phyloP scores from a whole-genome alignment of 2,329 filamentous ascomycete species.

The Claviceps arundinis region DNA sequence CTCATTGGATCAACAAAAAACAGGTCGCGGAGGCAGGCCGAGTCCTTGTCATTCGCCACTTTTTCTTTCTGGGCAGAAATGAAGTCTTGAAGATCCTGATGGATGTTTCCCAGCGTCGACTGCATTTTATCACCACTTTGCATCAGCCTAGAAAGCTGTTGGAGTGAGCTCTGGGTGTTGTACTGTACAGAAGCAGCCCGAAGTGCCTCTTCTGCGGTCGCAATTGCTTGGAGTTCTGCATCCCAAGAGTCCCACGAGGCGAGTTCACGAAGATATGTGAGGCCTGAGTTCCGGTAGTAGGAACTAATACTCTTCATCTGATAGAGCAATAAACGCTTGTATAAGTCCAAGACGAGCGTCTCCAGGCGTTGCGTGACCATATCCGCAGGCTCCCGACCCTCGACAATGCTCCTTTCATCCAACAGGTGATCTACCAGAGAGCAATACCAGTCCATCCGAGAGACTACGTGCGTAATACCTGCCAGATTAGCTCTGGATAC shows the following conservation, averaged over 20 bases:
- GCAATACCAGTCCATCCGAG: conserved; percentile 7
- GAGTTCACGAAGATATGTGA: conserved; percentile 7
- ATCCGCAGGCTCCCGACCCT: conserved; percentile 3
- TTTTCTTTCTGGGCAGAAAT: conserved; percentile 7
- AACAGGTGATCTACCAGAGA: conserved; percentile 7
- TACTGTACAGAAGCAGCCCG: conserved; percentile 7
- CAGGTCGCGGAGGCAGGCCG: conserved; percentile 8
- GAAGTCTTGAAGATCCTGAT: conserved; percentile 8
- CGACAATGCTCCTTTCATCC: conserved; percentile 7
- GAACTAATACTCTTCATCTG: conserved; percentile 8
- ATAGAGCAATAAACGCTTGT: conserved; percentile 7
- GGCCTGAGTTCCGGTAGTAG: conserved; percentile 6
- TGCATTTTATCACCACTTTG: conserved; percentile 7
- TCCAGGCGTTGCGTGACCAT: conserved; percentile 6
- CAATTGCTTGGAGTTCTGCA: conserved; percentile 4
- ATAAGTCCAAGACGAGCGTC: conserved; percentile 5
- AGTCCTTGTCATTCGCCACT: conserved; percentile 7
- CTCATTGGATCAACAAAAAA: conserved; percentile 7
- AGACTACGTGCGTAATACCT: conserved; percentile 6
- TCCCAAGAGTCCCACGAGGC: conserved; percentile 6
- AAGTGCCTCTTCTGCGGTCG: conserved; percentile 5
- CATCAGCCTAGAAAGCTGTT: conserved; percentile 6
- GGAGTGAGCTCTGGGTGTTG: conserved; percentile 6
- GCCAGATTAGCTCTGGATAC: conserved; percentile 5
- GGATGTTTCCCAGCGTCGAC: conserved; percentile 6